Conservation (phyloP, 1,139 yeast species). For the Saccharomycopsis hybrid region DNA sequence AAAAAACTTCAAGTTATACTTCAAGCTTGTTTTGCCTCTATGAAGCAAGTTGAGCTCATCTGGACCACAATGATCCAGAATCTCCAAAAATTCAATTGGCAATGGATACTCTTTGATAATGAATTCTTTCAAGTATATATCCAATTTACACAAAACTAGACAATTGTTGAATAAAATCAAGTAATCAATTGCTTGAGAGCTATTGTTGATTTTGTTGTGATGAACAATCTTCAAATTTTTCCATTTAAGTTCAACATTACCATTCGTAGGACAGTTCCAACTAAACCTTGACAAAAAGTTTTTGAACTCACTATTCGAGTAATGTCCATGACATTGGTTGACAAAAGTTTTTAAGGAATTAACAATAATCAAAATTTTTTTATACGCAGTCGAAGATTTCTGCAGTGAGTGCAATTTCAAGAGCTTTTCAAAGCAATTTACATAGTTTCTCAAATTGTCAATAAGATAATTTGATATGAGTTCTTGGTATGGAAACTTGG, state of each 20-base stretch:
- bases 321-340: slow-evolving; percentile 17
- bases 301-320: slow-evolving; percentile 17
- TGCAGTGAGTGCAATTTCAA: slow-evolving; percentile 9
- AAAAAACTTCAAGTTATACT: slow-evolving; percentile 14
- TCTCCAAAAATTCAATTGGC: slow-evolving; percentile 20
- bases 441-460: slow-evolving; percentile 16
- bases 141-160: slow-evolving; percentile 18
- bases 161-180: slow-evolving; percentile 20
- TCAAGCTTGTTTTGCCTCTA: slow-evolving; percentile 10
- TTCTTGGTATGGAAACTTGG: slow-evolving; percentile 17
- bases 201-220: slow-evolving; percentile 18
- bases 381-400: slow-evolving; percentile 16
- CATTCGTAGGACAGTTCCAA: slow-evolving; percentile 18
- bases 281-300: slow-evolving; percentile 16
- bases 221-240: slow-evolving; percentile 16
- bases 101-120: slow-evolving; percentile 20
- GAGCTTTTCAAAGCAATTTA: slow-evolving; percentile 11
- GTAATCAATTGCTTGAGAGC: slow-evolving; percentile 17
- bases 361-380: slow-evolving; percentile 14
- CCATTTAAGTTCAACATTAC: slow-evolving; percentile 20
- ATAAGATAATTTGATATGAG: slow-evolving; percentile 19
- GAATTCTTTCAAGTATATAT: slow-evolving; percentile 18
- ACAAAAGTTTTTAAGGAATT: slow-evolving; percentile 17
- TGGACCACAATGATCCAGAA: background rate
- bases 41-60: slow-evolving; percentile 14